A percentile compares a stretch with the other conserved stretches of the same genome.
Conservation (phyloP, 306 rosid genomes). For the Oxytropis ochrocephala region DNA sequence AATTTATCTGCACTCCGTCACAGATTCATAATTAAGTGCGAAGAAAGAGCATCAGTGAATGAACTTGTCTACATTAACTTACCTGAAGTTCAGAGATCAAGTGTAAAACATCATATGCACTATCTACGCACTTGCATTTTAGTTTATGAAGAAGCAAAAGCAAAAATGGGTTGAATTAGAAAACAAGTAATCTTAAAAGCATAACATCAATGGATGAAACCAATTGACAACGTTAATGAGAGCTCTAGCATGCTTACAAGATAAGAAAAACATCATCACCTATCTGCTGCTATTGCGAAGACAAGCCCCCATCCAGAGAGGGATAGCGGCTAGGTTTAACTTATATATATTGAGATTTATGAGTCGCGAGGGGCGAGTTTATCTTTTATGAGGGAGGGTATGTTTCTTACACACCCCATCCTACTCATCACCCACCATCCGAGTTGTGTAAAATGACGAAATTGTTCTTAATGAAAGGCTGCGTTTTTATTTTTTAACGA, state of each 20-base stretch:
- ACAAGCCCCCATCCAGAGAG: background rate
- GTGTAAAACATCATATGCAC: constrained; percentile 50
- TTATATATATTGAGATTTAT: background rate
- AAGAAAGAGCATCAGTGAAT: constrained; percentile 34
- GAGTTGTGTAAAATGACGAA: no score
- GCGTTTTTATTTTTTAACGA: no score
- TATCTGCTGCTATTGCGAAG: background rate
- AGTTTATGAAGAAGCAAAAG: background rate
- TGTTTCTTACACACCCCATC: no score
- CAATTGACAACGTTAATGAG: background rate
- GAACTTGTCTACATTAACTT: constrained; percentile 43
- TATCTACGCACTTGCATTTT: constrained; percentile 6
- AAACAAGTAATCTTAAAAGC: background rate
- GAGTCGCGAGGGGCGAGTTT: background rate
- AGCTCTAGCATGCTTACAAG: background rate
- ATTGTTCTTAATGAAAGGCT: no score
- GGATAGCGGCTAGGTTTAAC: background rate
- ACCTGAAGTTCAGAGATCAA: constrained; percentile 64
- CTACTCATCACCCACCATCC: no score
- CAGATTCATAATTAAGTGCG: background rate
- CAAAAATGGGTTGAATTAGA: background rate
- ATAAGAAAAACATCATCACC: background rate
- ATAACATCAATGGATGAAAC: background rate
- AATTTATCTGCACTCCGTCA: background rate
- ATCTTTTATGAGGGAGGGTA: no score